These are phyloP conservation scores for Pythium folliculosum DNA, from an alignment of 352 stramenopile genomes.

Conservation along the genomic window DNA sequence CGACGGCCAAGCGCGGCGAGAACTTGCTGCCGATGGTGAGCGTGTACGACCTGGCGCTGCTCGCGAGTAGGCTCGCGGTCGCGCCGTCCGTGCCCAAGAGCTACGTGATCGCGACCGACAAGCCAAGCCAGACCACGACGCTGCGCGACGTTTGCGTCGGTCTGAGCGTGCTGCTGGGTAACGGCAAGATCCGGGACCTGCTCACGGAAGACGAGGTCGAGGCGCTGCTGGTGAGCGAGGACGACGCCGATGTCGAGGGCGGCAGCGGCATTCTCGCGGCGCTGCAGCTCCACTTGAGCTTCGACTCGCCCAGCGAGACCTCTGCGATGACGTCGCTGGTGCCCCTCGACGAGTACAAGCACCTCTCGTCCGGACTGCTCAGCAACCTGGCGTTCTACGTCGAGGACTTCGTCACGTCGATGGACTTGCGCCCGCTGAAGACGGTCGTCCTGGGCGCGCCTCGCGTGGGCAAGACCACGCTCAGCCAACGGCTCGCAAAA, in stretches of 20 bases:
- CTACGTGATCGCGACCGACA: conserved; percentile 73
- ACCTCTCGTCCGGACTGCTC: conserved; percentile 58
- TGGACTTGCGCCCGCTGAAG: conserved; percentile 76
- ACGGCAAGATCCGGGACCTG: conserved; percentile 46
- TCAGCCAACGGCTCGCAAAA: conserved; percentile 54
- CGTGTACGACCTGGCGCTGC: conserved; percentile 73
- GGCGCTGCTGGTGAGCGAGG: conserved; percentile 56
- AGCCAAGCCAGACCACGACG: conserved; percentile 47
- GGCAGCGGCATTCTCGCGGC: conserved; percentile 39
- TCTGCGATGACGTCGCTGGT: conserved; percentile 59
- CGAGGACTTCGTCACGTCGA: conserved; percentile 67
- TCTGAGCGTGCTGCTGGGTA: conserved; percentile 59
- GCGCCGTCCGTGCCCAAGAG: conserved; percentile 41
- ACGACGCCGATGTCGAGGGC: conserved; percentile 34
- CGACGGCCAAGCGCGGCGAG: conserved; percentile 32
- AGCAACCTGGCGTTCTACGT: conserved; percentile 68
- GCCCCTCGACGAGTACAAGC: conserved; percentile 64
- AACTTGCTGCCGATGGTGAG: conserved; percentile 87
- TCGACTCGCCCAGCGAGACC: conserved; percentile 47
- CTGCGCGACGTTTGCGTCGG: conserved; percentile 66
- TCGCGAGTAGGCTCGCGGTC: conserved; percentile 49
- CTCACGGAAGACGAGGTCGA: conserved; percentile 50
- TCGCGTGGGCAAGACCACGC: conserved; percentile 61
- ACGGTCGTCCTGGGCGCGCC: conserved; percentile 71
- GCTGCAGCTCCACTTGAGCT: conserved; percentile 74